Evolutionary conservation across 2,329 filamentous ascomycete species (phyloP), one percentile per base, ranked within the genome.

Genomic region (Phaeosphaeriaceae sp.): DNA sequence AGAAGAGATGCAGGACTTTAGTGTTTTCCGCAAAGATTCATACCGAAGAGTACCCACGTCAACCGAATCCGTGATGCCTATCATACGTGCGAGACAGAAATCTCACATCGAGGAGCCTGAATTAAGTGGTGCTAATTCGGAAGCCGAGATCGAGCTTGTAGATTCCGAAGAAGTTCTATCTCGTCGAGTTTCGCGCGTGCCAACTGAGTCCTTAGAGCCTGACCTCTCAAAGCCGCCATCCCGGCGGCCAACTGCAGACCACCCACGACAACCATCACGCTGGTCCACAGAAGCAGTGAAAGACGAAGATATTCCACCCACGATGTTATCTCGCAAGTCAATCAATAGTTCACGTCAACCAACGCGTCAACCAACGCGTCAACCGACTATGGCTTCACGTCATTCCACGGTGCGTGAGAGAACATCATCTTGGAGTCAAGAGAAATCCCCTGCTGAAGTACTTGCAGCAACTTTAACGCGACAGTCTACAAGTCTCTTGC

Each of bases 291-390:
- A 39, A 33, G 35, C 30, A 26, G 28, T 42, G n/a, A 42, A 37
- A 11, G 16, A 46, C 6, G 41, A 46, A 21, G 29, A 28, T 2
- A 12, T 48, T 13, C 16, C 11, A 9, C 23, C 23, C 7, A 26
- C 23, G 7, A 26, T 26, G 23, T 7, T 38, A 12, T 48, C 42
- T 38, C 36, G 38, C 20, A 44, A 36, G 39, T 7, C 29, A 4
- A 34, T 40, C 3, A 20, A 12, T 2, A n/a, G 42, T 15, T 48
- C 45, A 15, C 44, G 44, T 7, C 18, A 18, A 20, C 28, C 45
- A 12, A 45, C 50, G 26, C 40, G 45, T 23, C 50, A 53, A 30
- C 21, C 35, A 3, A 53, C 50, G 26, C 40, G 45, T 23, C 50
- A 53, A 30, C 21, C 35, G 5, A 53, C 42, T 5, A n/a, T 42